Base-by-base conservation (phyloP, 257 asterid species). In the Salvia splendens region DNA sequence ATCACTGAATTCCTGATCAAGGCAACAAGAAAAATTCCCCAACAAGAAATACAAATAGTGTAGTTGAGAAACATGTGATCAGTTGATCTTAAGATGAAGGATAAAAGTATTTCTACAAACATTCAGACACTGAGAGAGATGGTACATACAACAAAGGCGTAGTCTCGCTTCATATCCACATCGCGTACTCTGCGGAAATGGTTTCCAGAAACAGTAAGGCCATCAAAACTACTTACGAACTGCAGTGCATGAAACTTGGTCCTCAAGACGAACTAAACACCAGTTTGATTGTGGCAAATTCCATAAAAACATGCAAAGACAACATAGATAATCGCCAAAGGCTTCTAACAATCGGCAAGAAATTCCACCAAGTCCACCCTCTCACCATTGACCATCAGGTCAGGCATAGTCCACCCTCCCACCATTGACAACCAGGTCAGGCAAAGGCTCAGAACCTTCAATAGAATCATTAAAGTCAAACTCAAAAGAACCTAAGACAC, bases 171-270 rank as follows among this genome's bases (percentile, higher is more conserved):
- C 99, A 94, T 88, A 82, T 94, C 98, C 96, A 94, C 99, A 73
- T 91, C 95, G 14, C 98, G 96, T 81, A 94, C 96, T 94, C 99
- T 94, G 99, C 96, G 96, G 89, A 90, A 93, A 90, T 79, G 88
- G 86, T 89, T 89, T 84, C 98, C 98, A 92, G 87, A 92, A 93
- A 93, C 86, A 88, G 84, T 89, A 89, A 93, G 98, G 91, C 97
- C 98, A 89, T 93, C 97, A 87, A 74, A 81, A 93, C 90, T 78
- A 85, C 89, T 90, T 77, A 91, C 81, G 95, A 69, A 88, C 87
- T 78, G 94, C 87, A 81, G 88, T 84, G 89, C 85, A 88, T 87
- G 95, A 76, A 83, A 94, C 88, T 86, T 87, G 96, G 87, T 84
- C 95, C 87, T 85, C 98, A 85, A 84, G 88, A 85, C 75, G 99